Base-by-base conservation (phyloP, 805 yeast species). In the Myxozyma sirexii region DNA sequence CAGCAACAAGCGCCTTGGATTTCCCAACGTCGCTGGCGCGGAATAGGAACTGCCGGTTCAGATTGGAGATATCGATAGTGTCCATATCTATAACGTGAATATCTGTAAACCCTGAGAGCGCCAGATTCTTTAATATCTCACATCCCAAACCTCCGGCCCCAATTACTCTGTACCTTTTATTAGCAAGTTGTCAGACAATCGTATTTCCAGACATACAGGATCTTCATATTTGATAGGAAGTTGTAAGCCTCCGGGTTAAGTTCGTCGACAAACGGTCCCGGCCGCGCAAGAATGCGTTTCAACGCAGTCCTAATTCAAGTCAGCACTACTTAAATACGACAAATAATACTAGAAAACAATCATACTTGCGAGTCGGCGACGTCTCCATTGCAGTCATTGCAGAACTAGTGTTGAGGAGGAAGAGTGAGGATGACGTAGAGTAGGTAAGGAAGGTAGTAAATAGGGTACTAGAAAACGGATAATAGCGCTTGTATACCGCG, bases 61-160 rank as follows among this genome's bases (percentile, higher is more conserved):
- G 76, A 68, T 88, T 88, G 26, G 88, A 81, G n/a, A 87, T 71
- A 65, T 88, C 94, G 54, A 88, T 86, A 1, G 89, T 86, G 71
- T 88, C 96, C 93, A 88, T 87, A 69, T 88, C 96, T 39, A 88
- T 85, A 10, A 88, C 81, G 59, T 85, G 83, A 31, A 88, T 82
- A 49, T 83, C 73, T 58, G 74, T 75, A 69, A 88, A 85, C 3
- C 93, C 93, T n/a, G 84, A 77, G 33, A 85, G 74, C 0, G 88
- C 88, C 53, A 88, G 76, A 71, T 87, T 81, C 72, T 88, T 88
- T 47, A 88, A 73, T 31, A 88, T 85, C 71, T 88, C 94, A 73
- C 96, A 88, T 2, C 96, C 96, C 24, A 88, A 74, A 0, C 96
- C 96, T 0, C 96, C 96, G 0, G 93, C 93, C 1, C 96, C 96